Base-by-base conservation (phyloP, 2,329 filamentous ascomycete genomes). In the Ophiobolus disseminans region DNA sequence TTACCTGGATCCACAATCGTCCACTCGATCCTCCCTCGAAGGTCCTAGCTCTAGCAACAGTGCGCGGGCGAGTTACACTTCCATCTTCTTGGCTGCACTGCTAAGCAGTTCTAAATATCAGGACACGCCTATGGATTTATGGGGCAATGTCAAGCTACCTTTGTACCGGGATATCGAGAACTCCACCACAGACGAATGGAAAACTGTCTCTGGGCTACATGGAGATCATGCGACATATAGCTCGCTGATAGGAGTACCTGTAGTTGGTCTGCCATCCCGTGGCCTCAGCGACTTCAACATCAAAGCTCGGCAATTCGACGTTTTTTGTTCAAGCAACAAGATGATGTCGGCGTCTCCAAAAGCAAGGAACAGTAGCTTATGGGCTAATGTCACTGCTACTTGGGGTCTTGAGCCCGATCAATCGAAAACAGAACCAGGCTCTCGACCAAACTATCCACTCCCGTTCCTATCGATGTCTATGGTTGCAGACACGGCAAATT, bases 111-210 rank as follows among this genome's bases (percentile, higher is more conserved):
- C 54, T 6, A 61, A 53, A 20, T 63, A 62, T 30, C 53, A 65
- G 38, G 41, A 40, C 28, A 63, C 50, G 1, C 42, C 58, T 2
- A 58, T 62, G 56, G 66, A 67, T 43, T 39, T 64, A 3, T 67
- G 66, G 66, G 63, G 61, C 7, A 68, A 66, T 9, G 51, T 67
- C 14, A 68, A 64, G 36, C 37, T 69, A 1, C 66, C 66, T 5
- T 38, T 56, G 2, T 66, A 64, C 32, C 41, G 55, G n/a, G 41
- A 57, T 0, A 40, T 69, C 14, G 54, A 60, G 14, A 59, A 60
- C 40, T 58, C 26, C 17, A 58, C 57, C 0, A 42, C 47, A 1
- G 47, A 58, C 17, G 60, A 55, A 9, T 67, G 56, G 63, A 65
- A 66, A 23, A 8, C 26, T 13, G 21, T 57, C 2, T 38, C 51